Percentiles rank a stretch among this genome's conserved stretches.
These are phyloP conservation scores for Shiraia sp. DNA, from an alignment of 2,329 filamentous ascomycete species.

Conservation along the genomic window DNA sequence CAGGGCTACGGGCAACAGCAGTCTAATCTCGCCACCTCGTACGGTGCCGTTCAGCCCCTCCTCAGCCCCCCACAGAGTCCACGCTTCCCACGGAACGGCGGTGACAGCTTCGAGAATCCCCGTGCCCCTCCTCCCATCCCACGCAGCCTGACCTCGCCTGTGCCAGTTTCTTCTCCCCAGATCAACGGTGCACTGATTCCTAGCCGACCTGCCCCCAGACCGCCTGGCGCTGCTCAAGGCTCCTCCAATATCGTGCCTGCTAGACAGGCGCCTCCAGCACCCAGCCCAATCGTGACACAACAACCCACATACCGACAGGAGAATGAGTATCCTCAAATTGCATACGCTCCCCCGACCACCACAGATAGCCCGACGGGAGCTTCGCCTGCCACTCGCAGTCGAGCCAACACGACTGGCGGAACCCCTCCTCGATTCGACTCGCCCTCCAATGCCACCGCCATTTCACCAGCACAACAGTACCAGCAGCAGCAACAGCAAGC, in stretches of 20 bases:
- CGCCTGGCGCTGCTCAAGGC: slow-evolving; percentile 62
- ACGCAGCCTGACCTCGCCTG: slow-evolving; percentile 43
- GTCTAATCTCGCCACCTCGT: slow-evolving; percentile 36
- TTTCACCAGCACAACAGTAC: slow-evolving; percentile 52
- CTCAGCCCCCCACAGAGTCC: slow-evolving; percentile 82
- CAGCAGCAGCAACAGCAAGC: slow-evolving; percentile 87
- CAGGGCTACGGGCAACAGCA: slow-evolving; percentile 50
- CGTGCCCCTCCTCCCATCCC: slow-evolving; percentile 90
- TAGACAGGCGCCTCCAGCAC: slow-evolving; percentile 60
- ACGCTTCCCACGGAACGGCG: slow-evolving; percentile 84
- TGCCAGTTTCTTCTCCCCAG: slow-evolving; percentile 47
- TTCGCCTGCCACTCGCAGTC: slow-evolving; percentile 45
- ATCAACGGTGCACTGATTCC: slow-evolving; percentile 66
- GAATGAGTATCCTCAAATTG: slow-evolving; percentile 47
- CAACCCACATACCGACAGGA: slow-evolving; percentile 37
- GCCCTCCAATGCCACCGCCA: slow-evolving; percentile 42
- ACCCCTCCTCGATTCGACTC: slow-evolving; percentile 51
- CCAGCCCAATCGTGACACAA: slow-evolving; percentile 49
- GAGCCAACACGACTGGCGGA: slow-evolving; percentile 50
- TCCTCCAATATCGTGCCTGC: slow-evolving; percentile 56
- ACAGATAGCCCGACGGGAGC: slow-evolving; percentile 42
- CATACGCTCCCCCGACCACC: slow-evolving; percentile 48
- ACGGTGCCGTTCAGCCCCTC: slow-evolving; percentile 56
- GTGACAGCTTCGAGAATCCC: slow-evolving; percentile 97
- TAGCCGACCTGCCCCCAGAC: slow-evolving; percentile 81